These are phyloP conservation scores for Xerocomus spinulosus DNA, from an alignment of 768 basidiomycete genomes.

Conservation along the genomic window DNA sequence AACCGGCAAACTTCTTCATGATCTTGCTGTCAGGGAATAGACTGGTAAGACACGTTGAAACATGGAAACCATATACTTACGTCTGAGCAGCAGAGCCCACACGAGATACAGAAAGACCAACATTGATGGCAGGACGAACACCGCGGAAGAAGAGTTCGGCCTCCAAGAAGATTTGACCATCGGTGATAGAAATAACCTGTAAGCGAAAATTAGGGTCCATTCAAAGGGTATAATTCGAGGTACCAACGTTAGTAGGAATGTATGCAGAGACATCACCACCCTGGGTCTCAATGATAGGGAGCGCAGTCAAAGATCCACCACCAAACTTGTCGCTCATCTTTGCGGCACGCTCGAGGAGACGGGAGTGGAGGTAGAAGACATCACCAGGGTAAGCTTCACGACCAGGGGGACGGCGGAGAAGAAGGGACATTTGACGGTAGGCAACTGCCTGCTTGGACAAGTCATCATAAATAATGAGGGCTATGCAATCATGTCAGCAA, in stretches of 20 bases:
- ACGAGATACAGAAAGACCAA: constrained; percentile 99
- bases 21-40: constrained; percentile 61
- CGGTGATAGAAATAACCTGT: constrained; percentile 98
- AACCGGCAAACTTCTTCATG: constrained; percentile 99
- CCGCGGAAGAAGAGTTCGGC: constrained; percentile 99
- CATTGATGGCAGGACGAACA: constrained; percentile 99
- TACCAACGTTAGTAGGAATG: constrained; percentile 84
- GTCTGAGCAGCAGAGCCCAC: constrained; percentile 99
- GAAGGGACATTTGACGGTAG: constrained; percentile 99
- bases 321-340: constrained; percentile 99
- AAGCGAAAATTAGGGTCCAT: constrained; percentile 2
- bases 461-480: constrained; percentile 99
- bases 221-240: not conserved
- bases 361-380: constrained; percentile 99
- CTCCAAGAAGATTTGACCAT: constrained; percentile 99
- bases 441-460: constrained; percentile 99
- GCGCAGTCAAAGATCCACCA: constrained; percentile 96
- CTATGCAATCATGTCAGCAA: constrained; percentile 34
- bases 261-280: constrained; percentile 99
- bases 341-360: constrained; percentile 99
- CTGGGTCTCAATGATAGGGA: constrained; percentile 99
- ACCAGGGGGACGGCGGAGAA: constrained; percentile 99
- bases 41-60: not conserved
- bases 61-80: constrained; percentile 44
- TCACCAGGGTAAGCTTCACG: constrained; percentile 99